Conservation (phyloP, 2,329 filamentous ascomycete species). For the Colletotrichum filicis region DNA sequence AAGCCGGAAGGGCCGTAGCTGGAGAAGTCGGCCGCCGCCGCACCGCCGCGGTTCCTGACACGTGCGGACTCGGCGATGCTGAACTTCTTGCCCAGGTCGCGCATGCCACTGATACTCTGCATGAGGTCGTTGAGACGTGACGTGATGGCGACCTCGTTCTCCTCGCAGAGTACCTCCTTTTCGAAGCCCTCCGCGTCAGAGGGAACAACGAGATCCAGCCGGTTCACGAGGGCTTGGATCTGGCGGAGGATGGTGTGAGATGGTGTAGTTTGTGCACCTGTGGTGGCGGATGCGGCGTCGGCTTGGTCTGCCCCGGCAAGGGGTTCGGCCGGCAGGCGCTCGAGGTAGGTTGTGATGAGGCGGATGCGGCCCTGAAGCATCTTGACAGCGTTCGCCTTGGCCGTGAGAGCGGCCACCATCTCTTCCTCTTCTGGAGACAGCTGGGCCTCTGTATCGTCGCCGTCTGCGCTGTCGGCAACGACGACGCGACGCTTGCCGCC, state of each 20-base stretch:
- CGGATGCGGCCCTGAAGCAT: conserved; percentile 86
- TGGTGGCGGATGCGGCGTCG: conserved; percentile 42
- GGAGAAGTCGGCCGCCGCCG: conserved; percentile 1
- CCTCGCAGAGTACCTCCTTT: conserved; percentile 78
- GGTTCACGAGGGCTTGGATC: conserved; percentile 85
- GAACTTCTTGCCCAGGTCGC: conserved; percentile 82
- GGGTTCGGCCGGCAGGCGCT: conserved; percentile 75
- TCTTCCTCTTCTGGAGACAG: conserved; percentile 71
- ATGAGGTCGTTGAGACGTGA: conserved; percentile 81
- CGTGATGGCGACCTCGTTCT: conserved; percentile 86
- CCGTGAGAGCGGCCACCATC: conserved; percentile 75
- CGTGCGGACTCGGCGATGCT: conserved; percentile 62
- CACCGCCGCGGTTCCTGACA: conserved; percentile 30
- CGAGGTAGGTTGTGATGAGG: conserved; percentile 81
- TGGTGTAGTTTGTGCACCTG: conserved; percentile 50
- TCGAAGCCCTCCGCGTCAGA: conserved; percentile 73
- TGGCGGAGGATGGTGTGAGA: conserved; percentile 85
- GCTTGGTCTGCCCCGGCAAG: conserved; percentile 56
- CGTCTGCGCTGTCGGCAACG: conserved; percentile 41
- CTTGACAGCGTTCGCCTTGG: conserved; percentile 92
- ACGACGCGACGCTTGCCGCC: conserved; percentile 58
- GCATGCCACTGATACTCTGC: conserved; percentile 75
- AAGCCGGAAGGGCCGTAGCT: conserved; percentile 35
- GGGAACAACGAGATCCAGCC: conserved; percentile 84
- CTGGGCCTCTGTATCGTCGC: conserved; percentile 43